Percentiles rank a stretch among this genome's conserved stretches.
Evolutionary conservation across 495 filamentous ascomycete genomes (phyloP).

Genomic region (Aspergillus kassunensis): DNA sequence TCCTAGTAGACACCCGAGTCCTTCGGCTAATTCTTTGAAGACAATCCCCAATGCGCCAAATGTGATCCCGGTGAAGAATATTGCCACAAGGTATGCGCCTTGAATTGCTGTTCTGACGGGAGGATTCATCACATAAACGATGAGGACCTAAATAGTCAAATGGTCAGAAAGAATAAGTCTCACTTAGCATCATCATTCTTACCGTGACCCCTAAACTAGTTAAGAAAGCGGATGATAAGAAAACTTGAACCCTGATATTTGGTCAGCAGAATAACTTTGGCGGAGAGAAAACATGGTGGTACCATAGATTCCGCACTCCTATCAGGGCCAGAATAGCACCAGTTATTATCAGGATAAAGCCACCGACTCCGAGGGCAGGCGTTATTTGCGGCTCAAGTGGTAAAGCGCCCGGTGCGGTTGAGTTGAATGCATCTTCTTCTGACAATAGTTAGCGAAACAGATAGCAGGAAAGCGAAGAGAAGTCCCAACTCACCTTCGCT

Average conservation of each 20-base stretch:
- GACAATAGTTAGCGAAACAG: neutral
- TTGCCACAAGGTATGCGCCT: slow-evolving; percentile 84
- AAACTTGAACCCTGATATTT: slow-evolving; percentile 62
- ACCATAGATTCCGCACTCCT: slow-evolving; percentile 81
- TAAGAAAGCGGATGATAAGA: slow-evolving; percentile 72
- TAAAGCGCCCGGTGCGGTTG: slow-evolving; percentile 38
- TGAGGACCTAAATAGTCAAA: slow-evolving; percentile 54
- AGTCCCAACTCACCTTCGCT: slow-evolving; percentile 14
- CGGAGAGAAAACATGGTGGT: neutral
- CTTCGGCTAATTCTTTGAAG: slow-evolving; percentile 84
- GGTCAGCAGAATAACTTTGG: neutral
- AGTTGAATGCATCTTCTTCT: slow-evolving; percentile 18
- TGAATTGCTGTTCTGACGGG: slow-evolving; percentile 74
- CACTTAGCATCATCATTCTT: slow-evolving; percentile 12
- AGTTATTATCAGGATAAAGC: slow-evolving; percentile 66
- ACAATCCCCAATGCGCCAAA: slow-evolving; percentile 73
- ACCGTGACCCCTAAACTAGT: slow-evolving; percentile 69
- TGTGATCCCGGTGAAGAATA: slow-evolving; percentile 66
- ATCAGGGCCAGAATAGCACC: slow-evolving; percentile 69
- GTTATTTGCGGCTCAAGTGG: slow-evolving; percentile 73
- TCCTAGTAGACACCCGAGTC: slow-evolving; percentile 79
- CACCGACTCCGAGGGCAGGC: slow-evolving; percentile 74
- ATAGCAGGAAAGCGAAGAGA: slow-evolving; percentile 8
- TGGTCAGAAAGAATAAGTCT: slow-evolving; percentile 8
- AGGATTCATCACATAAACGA: slow-evolving; percentile 84